Conservation (phyloP, 169 alveolate genomes). For the Plasmodium sp. region DNA sequence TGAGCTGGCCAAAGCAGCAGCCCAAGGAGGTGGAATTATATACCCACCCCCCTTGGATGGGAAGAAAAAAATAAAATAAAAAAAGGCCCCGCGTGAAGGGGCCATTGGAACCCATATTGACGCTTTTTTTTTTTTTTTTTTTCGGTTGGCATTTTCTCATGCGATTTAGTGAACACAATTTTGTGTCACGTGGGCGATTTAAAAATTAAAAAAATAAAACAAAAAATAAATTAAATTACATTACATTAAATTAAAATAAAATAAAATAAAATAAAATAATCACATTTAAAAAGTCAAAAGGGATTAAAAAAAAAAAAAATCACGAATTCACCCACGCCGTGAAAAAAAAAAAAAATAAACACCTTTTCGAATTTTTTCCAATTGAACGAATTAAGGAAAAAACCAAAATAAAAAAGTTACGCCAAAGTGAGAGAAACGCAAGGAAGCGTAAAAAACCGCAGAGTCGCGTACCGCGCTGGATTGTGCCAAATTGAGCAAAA, state of each 20-base stretch:
- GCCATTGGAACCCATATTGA: conserved; percentile 23
- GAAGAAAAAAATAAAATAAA: too few species aligned
- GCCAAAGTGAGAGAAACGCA: not conserved
- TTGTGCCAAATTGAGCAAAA: not conserved
- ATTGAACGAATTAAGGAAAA: not conserved
- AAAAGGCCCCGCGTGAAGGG: conserved; percentile 52
- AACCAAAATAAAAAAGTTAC: not conserved
- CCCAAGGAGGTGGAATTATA: not conserved
- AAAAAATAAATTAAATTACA: not conserved
- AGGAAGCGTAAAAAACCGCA: not conserved
- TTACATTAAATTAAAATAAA: not conserved
- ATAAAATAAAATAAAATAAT: not conserved
- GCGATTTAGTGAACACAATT: not conserved
- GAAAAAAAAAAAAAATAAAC: not conserved
- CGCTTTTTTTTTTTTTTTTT: not conserved
- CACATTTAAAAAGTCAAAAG: not conserved
- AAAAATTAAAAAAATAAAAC: not conserved
- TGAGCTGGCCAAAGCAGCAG: not conserved
- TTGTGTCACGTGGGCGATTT: not conserved
- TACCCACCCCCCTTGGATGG: not conserved
- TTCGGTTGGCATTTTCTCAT: not conserved
- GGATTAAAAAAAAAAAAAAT: not conserved
- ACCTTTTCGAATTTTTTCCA: not conserved
- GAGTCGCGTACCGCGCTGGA: not conserved
- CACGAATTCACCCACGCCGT: not conserved